These are phyloP conservation scores for Leishmania tropica DNA, from an alignment of 208 protist species.

Conservation along the genomic window DNA sequence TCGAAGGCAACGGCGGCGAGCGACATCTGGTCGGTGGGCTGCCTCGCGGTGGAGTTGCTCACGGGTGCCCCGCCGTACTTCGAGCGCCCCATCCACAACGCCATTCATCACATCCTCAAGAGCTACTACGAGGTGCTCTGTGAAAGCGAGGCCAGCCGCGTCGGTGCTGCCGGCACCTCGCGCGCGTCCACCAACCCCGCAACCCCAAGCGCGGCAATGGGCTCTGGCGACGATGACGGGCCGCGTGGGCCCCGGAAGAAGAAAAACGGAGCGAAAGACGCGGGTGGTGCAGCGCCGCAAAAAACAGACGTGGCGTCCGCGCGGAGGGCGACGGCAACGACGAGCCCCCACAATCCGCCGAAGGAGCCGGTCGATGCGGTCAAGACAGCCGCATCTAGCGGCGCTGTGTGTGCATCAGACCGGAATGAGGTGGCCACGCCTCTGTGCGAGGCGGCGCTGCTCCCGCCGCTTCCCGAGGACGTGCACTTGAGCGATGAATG, in stretches of 20 bases:
- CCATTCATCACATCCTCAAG: constrained; percentile 62
- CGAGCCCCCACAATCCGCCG: background rate
- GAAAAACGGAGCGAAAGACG: background rate
- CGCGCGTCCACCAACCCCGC: background rate
- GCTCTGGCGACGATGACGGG: constrained; percentile 1
- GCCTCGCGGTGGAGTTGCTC: constrained; percentile 74
- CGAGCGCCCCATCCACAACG: constrained; percentile 59
- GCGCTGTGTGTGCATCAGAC: background rate
- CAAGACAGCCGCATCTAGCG: background rate
- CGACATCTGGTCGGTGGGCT: constrained; percentile 87
- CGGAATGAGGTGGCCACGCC: too few relatives aligned
- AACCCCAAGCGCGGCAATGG: background rate
- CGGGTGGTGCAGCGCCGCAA: background rate
- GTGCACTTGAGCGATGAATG: constrained; percentile 37
- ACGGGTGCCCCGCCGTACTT: constrained; percentile 78
- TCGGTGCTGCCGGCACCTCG: background rate
- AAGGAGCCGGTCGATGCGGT: constrained; percentile 32
- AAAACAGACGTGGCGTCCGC: constrained; percentile 5
- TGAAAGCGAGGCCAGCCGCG: background rate
- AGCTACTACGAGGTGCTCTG: constrained; percentile 24
- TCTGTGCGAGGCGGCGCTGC: constrained; percentile 6
- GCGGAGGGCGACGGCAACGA: background rate
- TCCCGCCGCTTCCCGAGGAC: constrained; percentile 43
- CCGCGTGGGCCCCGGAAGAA: constrained; percentile 9
- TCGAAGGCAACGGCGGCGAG: constrained; percentile 37